Evolutionary conservation across 495 filamentous ascomycete genomes (phyloP), one percentile per base, ranked within the genome.

Genomic region (Hypoxylon trugodes): DNA sequence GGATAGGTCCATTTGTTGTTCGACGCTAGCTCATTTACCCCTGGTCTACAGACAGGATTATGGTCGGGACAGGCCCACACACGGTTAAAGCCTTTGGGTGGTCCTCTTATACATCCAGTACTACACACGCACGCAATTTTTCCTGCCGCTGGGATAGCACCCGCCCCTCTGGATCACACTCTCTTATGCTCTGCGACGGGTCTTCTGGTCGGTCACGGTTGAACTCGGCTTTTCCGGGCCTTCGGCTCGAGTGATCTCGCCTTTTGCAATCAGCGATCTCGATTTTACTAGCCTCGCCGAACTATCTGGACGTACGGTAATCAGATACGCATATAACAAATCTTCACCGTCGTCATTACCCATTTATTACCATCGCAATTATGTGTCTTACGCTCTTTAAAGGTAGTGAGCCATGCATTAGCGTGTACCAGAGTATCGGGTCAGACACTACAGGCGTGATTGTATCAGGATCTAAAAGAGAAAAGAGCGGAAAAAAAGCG

Each of bases 371-470:
- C 37, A 49, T 38, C 32, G 26, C 19, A 55, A 66, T 66, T 51
- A 60, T 61, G 58, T 73, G 70, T 70, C 65, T 73, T 66, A 66
- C 70, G 70, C 47, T 68, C 66, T 48, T 28, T n/a, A n/a, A n/a
- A n/a, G n/a, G n/a, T n/a, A n/a, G 54, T 68, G 70, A 73, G 61
- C 64, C 64, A 68, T 73, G 70, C 70, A 73, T 73, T 73, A 73
- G 70, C 70, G 70, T 73, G 70, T 73, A 73, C 70, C 70, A 68
- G 70, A 73, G 68, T 68, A 73, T 73, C 70, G 70, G 70, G 70
- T 73, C 70, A 64, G 61, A 68, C 67, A 61, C 51, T 61, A 67
- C 64, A 61, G 64, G 64, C 58, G 64, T 67, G 64, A 58, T 58
- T 36, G 58, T 67, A 67, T 61, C 64, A 32, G 58, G 47, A 67